Evolutionary conservation across 2,329 filamentous ascomycete species (phyloP).

Genomic region (Venturia asperata): DNA sequence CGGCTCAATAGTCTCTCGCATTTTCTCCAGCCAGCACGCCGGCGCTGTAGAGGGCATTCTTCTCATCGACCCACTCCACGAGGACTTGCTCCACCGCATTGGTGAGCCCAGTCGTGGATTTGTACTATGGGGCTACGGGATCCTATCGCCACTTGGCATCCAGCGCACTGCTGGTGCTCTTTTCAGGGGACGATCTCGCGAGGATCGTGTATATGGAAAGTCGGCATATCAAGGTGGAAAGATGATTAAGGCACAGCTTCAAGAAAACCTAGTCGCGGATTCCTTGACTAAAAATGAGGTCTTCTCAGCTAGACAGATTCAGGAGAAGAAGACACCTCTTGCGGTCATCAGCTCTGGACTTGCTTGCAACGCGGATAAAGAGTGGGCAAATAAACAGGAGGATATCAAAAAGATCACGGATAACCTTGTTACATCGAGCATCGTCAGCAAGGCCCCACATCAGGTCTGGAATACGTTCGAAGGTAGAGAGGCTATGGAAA

Average conservation of each 20-base stretch:
- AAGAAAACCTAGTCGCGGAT: conserved; percentile 83
- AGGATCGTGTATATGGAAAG: conserved; percentile 78
- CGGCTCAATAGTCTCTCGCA: conserved; percentile 80
- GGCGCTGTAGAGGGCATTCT: conserved; percentile 69
- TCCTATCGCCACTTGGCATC: conserved; percentile 79
- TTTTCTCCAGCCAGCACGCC: conserved; percentile 80
- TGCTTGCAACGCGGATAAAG: conserved; percentile 55
- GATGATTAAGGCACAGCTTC: conserved; percentile 80
- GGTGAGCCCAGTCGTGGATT: conserved; percentile 68
- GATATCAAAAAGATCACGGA: conserved; percentile 75
- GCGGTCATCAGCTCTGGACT: conserved; percentile 77
- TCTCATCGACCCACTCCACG: conserved; percentile 81
- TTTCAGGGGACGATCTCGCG: conserved; percentile 69
- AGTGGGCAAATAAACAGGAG: conserved; percentile 79
- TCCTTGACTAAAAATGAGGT: conserved; percentile 82
- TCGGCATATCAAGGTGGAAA: conserved; percentile 74
- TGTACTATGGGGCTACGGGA: conserved; percentile 74
- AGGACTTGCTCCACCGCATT: conserved; percentile 65
- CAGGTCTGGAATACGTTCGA: conserved; percentile 74
- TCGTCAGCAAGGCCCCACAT: conserved; percentile 77
- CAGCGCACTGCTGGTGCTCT: conserved; percentile 73
- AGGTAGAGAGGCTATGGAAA: conserved; percentile 69
- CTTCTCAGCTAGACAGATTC: conserved; percentile 68
- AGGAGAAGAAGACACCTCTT: conserved; percentile 66
- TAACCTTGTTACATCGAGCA: conserved; percentile 75